Conservation (phyloP, 2,329 filamentous ascomycete species). For the Colletotrichum graminicola region DNA sequence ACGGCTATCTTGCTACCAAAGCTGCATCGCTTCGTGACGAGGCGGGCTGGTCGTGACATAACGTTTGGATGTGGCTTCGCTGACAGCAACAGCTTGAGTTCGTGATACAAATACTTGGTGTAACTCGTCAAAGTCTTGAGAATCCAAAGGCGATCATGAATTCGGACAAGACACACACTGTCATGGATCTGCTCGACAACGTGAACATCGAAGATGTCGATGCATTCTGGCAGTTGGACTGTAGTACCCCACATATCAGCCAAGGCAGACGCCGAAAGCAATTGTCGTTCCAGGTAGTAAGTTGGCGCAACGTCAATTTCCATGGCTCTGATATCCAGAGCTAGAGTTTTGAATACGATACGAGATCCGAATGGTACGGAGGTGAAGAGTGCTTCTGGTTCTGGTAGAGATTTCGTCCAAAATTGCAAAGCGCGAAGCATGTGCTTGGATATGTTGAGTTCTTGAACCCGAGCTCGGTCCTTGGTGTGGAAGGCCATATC, state of each 20-base stretch:
- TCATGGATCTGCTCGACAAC: constrained; percentile 69
- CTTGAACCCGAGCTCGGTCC: constrained; percentile 60
- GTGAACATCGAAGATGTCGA: constrained; percentile 64
- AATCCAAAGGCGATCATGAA: constrained; percentile 59
- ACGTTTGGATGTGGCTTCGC: constrained; percentile 66
- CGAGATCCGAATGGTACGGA: constrained; percentile 68
- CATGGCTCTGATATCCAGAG: constrained; percentile 60
- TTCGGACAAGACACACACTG: constrained; percentile 67
- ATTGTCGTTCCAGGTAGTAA: constrained; percentile 65
- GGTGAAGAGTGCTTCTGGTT: constrained; percentile 55
- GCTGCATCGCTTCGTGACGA: constrained; percentile 67
- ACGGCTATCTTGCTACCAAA: constrained; percentile 69
- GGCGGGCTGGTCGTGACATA: constrained; percentile 63
- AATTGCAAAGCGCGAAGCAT: constrained; percentile 66
- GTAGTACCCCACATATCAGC: constrained; percentile 57
- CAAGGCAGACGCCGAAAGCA: constrained; percentile 60
- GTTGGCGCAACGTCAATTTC: constrained; percentile 62
- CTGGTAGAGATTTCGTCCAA: constrained; percentile 57
- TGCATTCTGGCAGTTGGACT: constrained; percentile 56
- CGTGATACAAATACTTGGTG: constrained; percentile 72
- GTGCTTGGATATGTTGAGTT: constrained; percentile 65
- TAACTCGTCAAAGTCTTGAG: constrained; percentile 70
- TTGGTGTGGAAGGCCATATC: constrained; percentile 68
- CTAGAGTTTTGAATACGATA: constrained; percentile 66
- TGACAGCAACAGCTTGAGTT: constrained; percentile 67